Conservation (phyloP, 2,329 filamentous ascomycete species). For the Alternaria sp. region DNA sequence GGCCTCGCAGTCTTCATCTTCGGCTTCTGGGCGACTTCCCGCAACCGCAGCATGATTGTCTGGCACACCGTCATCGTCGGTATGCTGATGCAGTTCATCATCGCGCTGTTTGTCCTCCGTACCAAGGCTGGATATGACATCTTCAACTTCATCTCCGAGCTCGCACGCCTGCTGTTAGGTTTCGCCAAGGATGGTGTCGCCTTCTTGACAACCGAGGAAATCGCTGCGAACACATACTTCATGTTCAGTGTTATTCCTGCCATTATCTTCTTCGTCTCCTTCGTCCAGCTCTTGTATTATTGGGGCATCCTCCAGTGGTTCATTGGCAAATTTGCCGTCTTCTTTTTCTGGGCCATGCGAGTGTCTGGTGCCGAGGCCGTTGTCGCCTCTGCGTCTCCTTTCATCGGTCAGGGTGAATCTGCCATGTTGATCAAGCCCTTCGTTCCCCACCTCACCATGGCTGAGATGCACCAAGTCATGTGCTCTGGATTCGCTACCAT, state of each 20-base stretch:
- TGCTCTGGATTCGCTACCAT: constrained; percentile 92
- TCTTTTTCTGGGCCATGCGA: constrained; percentile 89
- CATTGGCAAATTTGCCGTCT: constrained; percentile 82
- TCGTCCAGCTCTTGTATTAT: constrained; percentile 89
- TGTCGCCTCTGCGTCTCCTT: constrained; percentile 89
- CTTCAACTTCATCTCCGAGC: constrained; percentile 83
- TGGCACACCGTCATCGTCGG: constrained; percentile 75
- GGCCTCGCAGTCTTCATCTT: constrained; percentile 76
- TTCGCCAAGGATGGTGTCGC: constrained; percentile 76
- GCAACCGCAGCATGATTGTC: constrained; percentile 65
- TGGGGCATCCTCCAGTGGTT: constrained; percentile 87
- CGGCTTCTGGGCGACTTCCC: constrained; percentile 74
- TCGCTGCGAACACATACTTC: constrained; percentile 68
- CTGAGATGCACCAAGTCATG: constrained; percentile 93
- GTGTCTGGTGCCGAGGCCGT: constrained; percentile 94
- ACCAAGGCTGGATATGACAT: constrained; percentile 84
- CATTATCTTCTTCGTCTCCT: constrained; percentile 94
- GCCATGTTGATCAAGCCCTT: constrained; percentile 92
- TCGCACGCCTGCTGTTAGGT: constrained; percentile 76
- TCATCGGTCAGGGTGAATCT: constrained; percentile 93
- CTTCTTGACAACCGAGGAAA: constrained; percentile 70
- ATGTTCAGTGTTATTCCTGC: constrained; percentile 81
- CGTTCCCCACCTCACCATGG: constrained; percentile 81
- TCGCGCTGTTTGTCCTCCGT: constrained; percentile 86
- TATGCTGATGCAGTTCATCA: constrained; percentile 86